phyloP scores from a whole-genome alignment of 2,329 filamentous ascomycete species.

The Pseudogymnoascus sp. region DNA sequence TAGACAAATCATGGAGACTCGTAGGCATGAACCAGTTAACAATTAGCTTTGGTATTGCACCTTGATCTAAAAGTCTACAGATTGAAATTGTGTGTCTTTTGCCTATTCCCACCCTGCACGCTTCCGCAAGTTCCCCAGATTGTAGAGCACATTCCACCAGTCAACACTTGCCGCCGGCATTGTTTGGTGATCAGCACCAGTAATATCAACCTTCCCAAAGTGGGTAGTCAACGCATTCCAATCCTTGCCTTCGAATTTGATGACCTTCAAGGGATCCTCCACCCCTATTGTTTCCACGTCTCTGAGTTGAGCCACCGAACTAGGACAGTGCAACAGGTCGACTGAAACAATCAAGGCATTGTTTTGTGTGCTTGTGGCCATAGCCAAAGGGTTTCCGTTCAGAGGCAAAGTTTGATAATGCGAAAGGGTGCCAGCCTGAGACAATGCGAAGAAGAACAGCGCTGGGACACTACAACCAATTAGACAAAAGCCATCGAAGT shows the following conservation, averaged over 20 bases:
- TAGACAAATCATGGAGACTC: constrained; percentile 3
- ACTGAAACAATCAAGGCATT: constrained; percentile 41
- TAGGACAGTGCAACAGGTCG: constrained; percentile 44
- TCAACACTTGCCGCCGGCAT: constrained; percentile 28
- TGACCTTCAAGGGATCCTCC: not conserved
- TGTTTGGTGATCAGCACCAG: constrained; percentile 18
- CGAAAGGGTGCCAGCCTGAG: constrained; percentile 41
- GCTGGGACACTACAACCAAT: constrained; percentile 42
- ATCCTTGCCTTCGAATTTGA: constrained; percentile 12
- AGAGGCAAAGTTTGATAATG: constrained; percentile 46
- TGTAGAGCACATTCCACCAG: constrained; percentile 34
- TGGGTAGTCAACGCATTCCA: constrained; percentile 3
- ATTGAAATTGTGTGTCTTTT: not conserved
- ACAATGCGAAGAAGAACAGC: constrained; percentile 58
- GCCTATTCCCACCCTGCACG: constrained; percentile 22
- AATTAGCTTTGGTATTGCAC: not conserved
- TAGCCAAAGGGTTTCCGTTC: constrained; percentile 50
- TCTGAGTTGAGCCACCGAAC: constrained; percentile 38
- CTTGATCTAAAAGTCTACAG: not conserved
- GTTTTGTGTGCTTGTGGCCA: constrained; percentile 19
- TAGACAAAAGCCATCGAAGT: constrained; percentile 18
- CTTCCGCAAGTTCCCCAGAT: constrained; percentile 28
- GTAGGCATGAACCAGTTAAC: constrained; percentile 5
- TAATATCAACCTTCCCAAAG: constrained; percentile 5
- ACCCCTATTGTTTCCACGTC: not conserved